Base-by-base conservation (phyloP, 192 early-diverging fungal genomes). In the Spinellus fusiger region DNA sequence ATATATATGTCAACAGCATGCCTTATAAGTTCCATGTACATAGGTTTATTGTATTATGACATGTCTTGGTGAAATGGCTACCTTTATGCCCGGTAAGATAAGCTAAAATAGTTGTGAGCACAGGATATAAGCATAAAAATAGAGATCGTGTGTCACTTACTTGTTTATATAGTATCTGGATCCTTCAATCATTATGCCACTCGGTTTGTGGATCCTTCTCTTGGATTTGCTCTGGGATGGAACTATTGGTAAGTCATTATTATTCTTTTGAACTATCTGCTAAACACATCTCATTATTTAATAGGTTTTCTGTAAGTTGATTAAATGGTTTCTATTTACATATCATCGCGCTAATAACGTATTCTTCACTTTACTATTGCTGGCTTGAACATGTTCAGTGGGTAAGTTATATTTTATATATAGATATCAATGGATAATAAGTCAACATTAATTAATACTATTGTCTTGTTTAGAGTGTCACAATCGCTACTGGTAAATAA, bases 1-100 rank as follows among this genome's bases (percentile, higher is more conserved):
- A 61, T 40, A 52, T 28, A 15, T 16, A 52, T n/a, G 13, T 26
- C 32, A 29, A 38, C 10, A 58, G 23, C 40, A 46, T 27, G 22
- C 40, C 49, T n/a, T 16, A 40, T 40, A 23, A 28, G 26, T 29
- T 58, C 34, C 51, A 16, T 18, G 0, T 0, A 18, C 13, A 38
- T 62, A 62, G 81, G 84, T 86, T 13, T 89, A 81, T 40, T 89
- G 85, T 50, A 77, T 89, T 31, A 82, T 88, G 71, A 91, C 86
- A 6, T 88, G 85, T 64, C 78, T 96, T 59, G 92, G 89, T 64
- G 93, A 96, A 68, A 87, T 95, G 86, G 80, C 89, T 1, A 84
- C 93, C 0, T 83, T 83, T 33, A 84, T 95, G 48, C 89, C 93
- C 2, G 80, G 44, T 32, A 60, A 46, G 44, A 31, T 28, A 4